Conservation (phyloP, 208 protist species). For the Leishmania turanica region DNA sequence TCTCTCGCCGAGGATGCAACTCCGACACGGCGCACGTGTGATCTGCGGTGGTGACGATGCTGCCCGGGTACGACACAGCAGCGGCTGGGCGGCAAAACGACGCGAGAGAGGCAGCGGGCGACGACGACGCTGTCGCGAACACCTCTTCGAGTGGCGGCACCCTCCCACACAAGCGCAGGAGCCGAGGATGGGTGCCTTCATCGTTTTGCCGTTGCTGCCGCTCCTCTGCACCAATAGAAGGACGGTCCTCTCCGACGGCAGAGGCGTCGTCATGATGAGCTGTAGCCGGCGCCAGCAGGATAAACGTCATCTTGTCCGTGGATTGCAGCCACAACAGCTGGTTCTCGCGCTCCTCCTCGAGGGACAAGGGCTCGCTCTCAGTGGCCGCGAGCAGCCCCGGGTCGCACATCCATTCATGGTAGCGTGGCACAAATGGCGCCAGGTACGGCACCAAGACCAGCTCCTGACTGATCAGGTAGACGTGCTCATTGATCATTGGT, state of each 20-base stretch:
- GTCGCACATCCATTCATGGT: constrained; percentile 92
- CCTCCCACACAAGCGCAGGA: neutral
- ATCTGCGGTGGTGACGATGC: constrained; percentile 17
- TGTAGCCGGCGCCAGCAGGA: constrained; percentile 57
- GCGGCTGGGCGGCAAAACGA: neutral
- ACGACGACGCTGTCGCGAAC: neutral
- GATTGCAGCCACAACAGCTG: constrained; percentile 83
- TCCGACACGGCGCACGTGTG: neutral
- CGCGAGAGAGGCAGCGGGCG: neutral
- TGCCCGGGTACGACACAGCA: constrained; percentile 14
- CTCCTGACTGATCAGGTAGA: constrained; percentile 48
- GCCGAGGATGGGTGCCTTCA: neutral
- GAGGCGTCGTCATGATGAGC: neutral
- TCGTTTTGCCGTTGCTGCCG: neutral
- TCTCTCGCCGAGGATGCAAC: neutral
- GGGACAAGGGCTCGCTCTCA: constrained; percentile 82
- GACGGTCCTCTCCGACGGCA: neutral
- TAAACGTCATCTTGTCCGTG: constrained; percentile 92
- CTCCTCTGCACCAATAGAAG: neutral
- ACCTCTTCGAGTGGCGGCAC: constrained; percentile 10
- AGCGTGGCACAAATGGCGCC: constrained; percentile 72
- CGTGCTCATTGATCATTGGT: constrained; percentile 84
- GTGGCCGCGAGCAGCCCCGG: constrained; percentile 70
- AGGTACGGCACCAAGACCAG: constrained; percentile 89
- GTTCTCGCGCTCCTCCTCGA: constrained; percentile 89